Evolutionary conservation across 345 rosid genomes (phyloP).

Genomic region (Limnanthes douglasii): DNA sequence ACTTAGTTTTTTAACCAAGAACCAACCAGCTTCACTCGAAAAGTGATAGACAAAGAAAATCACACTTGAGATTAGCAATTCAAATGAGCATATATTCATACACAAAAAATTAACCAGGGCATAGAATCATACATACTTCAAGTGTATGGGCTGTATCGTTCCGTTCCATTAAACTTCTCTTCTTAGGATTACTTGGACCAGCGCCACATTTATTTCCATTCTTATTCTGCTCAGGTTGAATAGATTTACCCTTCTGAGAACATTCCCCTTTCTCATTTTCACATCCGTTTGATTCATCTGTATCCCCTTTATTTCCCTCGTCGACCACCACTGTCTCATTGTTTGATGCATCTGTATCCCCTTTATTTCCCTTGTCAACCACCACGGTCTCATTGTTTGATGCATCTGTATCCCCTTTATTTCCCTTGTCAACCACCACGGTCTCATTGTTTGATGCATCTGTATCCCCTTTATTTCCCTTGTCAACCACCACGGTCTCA

Average conservation of each 20-base stretch:
- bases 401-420: too few species aligned
- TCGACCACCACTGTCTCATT: background rate
- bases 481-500: too few species aligned
- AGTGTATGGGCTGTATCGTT: conserved; percentile 28
- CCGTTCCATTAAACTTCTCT: conserved; percentile 33
- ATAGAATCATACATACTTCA: conserved; percentile 33
- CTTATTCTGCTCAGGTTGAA: conserved; percentile 7
- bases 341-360: background rate
- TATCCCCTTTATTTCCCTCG: background rate
- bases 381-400: too few species aligned
- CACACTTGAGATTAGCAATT: too few species aligned
- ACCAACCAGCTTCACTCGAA: background rate
- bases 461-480: too few species aligned
- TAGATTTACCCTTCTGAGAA: background rate
- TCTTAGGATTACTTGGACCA: conserved; percentile 10
- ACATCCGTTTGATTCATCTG: background rate
- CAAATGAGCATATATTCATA: too few species aligned
- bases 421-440: too few species aligned
- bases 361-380: too few species aligned
- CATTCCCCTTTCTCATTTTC: background rate
- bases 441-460: too few species aligned
- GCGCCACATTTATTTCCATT: conserved; percentile 6
- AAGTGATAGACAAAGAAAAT: too few species aligned
- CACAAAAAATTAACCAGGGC: too few species aligned
- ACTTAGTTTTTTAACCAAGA: too few species aligned